phyloP scores from a whole-genome alignment of 768 basidiomycete genomes.

The Solioccasus polychromus region DNA sequence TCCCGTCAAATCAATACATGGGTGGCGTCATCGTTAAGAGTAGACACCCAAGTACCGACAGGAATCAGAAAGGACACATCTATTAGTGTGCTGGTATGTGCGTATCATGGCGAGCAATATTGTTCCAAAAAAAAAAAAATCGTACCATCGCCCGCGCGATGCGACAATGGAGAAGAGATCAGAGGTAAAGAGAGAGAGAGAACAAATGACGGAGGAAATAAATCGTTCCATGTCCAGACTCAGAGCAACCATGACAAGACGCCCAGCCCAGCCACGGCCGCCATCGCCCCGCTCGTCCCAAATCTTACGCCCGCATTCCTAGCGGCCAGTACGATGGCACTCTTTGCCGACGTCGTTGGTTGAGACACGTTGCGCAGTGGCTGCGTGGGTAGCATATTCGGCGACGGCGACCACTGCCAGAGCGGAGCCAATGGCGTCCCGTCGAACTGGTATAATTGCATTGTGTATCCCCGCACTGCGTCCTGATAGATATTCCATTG shows the following conservation, averaged over 20 bases:
- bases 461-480: slow-evolving; percentile 52
- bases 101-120: no score
- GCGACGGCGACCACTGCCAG: slow-evolving; percentile 63
- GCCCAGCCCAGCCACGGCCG: slow-evolving; percentile 18
- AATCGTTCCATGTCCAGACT: no score
- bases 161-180: no score
- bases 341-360: slow-evolving; percentile 9
- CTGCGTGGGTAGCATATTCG: slow-evolving; percentile 84
- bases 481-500: slow-evolving; percentile 77
- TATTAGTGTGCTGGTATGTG: slow-evolving; percentile 25
- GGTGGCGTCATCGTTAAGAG: no score
- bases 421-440: slow-evolving; percentile 72
- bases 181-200: no score
- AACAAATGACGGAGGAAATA: no score
- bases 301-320: slow-evolving; percentile 28
- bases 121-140: no score
- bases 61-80: no score
- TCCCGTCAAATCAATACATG: no score
- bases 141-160: slow-evolving; percentile 1
- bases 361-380: slow-evolving; percentile 53
- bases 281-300: slow-evolving; percentile 11
- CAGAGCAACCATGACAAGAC: no score
- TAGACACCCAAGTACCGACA: no score
- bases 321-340: slow-evolving; percentile 10
- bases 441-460: slow-evolving; percentile 78